Evolutionary conservation across 306 rosid species (phyloP).

Genomic region (Hippophae rhamnoides): DNA sequence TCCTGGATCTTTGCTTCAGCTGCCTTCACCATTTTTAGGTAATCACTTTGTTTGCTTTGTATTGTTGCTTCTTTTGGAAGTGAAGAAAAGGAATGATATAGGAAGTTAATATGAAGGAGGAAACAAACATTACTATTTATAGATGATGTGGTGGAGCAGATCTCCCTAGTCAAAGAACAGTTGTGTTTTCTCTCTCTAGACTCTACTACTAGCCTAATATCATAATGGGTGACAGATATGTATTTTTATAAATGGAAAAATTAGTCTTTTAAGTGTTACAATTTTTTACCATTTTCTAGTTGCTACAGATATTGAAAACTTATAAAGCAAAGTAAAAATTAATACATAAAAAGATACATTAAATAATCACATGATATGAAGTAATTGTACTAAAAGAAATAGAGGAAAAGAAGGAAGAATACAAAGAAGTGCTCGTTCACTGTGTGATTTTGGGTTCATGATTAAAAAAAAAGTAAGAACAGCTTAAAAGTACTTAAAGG

Average conservation of each 20-base stretch:
- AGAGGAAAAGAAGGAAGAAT: no score
- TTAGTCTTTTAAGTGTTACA: background rate
- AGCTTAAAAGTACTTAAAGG: background rate
- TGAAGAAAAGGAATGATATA: slow-evolving; percentile 23
- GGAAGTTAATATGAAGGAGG: slow-evolving; percentile 21
- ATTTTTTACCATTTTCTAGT: slow-evolving; percentile 3
- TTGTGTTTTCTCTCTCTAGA: slow-evolving; percentile 7
- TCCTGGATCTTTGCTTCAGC: slow-evolving; percentile 40
- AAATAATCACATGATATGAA: no score
- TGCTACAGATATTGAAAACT: background rate
- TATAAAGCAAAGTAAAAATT: no score
- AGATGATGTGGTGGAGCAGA: slow-evolving; percentile 27
- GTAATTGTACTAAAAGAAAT: no score
- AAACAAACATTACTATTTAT: slow-evolving; percentile 39
- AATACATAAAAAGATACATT: no score
- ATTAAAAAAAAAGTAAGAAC: background rate
- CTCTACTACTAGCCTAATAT: background rate
- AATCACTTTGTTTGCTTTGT: background rate
- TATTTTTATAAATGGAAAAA: no score
- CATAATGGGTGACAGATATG: slow-evolving; percentile 47
- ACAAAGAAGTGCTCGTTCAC: no score
- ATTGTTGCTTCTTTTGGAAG: slow-evolving; percentile 19
- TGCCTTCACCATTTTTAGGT: slow-evolving; percentile 58
- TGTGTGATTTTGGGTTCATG: background rate
- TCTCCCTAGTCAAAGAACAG: slow-evolving; percentile 27